Conservation (phyloP, 768 basidiomycete species). For the Gloeopeniophorella convolvens region DNA sequence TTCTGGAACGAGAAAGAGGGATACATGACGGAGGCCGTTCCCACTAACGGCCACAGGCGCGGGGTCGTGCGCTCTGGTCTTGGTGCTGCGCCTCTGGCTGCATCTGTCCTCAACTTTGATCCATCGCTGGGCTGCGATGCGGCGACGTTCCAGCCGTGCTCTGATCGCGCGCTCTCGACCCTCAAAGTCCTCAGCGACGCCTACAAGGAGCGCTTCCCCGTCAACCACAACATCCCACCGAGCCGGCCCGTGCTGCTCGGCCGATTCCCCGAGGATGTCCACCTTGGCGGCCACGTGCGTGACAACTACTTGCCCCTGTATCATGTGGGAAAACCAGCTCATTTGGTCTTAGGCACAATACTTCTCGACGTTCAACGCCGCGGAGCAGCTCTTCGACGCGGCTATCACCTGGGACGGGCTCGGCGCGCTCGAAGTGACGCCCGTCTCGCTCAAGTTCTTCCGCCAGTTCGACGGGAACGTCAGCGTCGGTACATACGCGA, state of each 20-base stretch:
- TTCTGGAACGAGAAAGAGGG: neutral
- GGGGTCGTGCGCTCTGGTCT: neutral
- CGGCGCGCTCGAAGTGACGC: neutral
- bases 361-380: too few relatives aligned
- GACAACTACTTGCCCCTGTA: neutral
- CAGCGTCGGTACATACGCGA: neutral
- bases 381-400: neutral
- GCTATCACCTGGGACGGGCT: neutral
- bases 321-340: neutral
- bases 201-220: neutral
- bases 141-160: too few relatives aligned
- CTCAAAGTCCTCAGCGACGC: neutral
- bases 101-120: neutral
- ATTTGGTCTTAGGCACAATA: neutral
- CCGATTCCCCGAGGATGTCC: neutral
- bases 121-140: neutral
- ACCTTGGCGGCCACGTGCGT: neutral
- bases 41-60: neutral
- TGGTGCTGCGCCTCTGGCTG: neutral
- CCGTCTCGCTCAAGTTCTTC: neutral
- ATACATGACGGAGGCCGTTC: neutral
- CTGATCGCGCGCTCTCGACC: neutral
- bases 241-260: neutral
- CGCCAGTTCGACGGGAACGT: neutral
- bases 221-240: neutral